Evolutionary conservation across 164 flowering plant genomes (phyloP).

Genomic region (Houttuynia cordata): DNA sequence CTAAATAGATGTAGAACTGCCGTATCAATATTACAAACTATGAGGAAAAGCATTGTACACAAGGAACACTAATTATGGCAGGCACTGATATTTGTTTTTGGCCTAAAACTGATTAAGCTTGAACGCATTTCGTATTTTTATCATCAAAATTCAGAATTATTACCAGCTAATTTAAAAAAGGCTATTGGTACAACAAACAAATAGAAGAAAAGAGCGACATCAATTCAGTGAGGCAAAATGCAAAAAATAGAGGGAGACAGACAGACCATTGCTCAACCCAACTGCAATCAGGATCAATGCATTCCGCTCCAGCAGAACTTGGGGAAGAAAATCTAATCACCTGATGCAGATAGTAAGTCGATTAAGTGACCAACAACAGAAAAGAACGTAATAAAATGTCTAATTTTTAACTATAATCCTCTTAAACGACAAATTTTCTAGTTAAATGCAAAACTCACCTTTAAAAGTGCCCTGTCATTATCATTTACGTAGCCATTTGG

Average conservation of each 20-base stretch:
- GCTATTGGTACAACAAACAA: not conserved
- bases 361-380: not conserved
- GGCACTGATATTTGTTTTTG: no score
- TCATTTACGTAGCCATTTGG: constrained; percentile 87
- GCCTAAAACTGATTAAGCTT: no score
- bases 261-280: constrained; percentile 95
- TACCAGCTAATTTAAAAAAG: no score
- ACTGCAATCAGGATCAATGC: constrained; percentile 76
- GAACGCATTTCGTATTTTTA: no score
- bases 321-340: constrained; percentile 67
- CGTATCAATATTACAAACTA: no score
- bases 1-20: no score
- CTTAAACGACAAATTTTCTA: no score
- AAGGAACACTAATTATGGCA: no score
- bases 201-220: not conserved
- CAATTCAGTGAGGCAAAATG: not conserved
- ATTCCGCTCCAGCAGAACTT: constrained; percentile 92
- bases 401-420: no score
- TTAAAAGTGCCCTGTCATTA: constrained; percentile 75
- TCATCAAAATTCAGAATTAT: no score
- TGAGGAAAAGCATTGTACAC: no score
- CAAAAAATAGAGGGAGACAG: not conserved
- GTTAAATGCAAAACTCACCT: constrained; percentile 29
- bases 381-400: not conserved
- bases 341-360: constrained; percentile 21